Base-by-base conservation (phyloP, 1,284 basidiomycete species). In the Trichosporon inkin region DNA sequence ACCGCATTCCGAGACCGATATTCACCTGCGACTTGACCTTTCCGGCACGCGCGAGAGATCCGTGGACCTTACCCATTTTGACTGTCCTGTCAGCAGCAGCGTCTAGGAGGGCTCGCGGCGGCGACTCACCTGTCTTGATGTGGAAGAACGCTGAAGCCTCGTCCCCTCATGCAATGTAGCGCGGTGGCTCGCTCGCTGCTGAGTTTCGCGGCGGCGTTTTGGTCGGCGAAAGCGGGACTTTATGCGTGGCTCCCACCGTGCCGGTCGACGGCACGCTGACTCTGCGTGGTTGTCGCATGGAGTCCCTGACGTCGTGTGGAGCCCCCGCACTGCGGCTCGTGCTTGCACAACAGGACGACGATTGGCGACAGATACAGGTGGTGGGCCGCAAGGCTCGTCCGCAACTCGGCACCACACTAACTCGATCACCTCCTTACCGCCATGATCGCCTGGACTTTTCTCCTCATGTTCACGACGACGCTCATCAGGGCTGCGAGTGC, bases 21-120 rank as follows among this genome's bases (percentile, higher is more conserved):
- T 71, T 68, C 67, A 77, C 75, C 82, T 96, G 92, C 74, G 89
- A 91, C 84, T 92, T 96, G 86, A 98, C 94, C 88, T 98, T 97
- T 82, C 93, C 94, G 81, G 93, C 94, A 87, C 95, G 94, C 82
- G 94, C 94, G 83, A 98, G 92, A 79, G 94, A 97, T 82, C 95
- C 94, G 90, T 98, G 94, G 83, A 97, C 95, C 78, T 83, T 82
- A 75, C 82, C 82, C 82, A 82, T 83, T 54, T 62, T 77, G 76
- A 63, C 67, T 73, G 57, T 8, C 22, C 56, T 53, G 28, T 58
- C 34, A 56, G 61, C 47, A 14, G 53, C 17, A 39, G 59, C 39
- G 53, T 14, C 1, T 14, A 13, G 11, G 3, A 14, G 14, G 0
- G 13, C 22, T 8, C 4, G 53, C 6, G 39, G 62, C 36, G 20